These are phyloP conservation scores for Solanum habrochaites DNA, from an alignment of 257 asterid genomes.

Conservation along the genomic window DNA sequence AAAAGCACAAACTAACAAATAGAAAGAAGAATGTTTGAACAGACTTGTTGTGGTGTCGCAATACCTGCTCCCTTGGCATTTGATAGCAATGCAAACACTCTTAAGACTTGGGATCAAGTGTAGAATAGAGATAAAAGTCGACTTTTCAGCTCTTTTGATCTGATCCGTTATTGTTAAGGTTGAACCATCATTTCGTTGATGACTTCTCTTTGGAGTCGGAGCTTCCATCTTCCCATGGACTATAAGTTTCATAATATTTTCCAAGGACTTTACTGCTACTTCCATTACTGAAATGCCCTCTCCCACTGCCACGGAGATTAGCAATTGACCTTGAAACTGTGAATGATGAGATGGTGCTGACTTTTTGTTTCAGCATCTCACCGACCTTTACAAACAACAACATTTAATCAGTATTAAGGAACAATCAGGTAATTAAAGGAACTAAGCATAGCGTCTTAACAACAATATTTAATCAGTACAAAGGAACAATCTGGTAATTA, in stretches of 20 bases:
- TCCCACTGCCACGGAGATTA: constrained; percentile 45
- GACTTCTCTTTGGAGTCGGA: constrained; percentile 86
- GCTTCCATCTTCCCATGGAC: constrained; percentile 83
- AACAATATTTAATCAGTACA: not conserved
- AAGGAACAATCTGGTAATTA: not conserved
- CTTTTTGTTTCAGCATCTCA: constrained; percentile 89
- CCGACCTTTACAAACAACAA: constrained; percentile 43
- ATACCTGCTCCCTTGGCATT: not conserved
- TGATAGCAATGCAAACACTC: not conserved
- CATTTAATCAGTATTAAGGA: no score
- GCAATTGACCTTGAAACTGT: constrained; percentile 53
- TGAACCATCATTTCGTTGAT: constrained; percentile 82
- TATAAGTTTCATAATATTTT: constrained; percentile 52
- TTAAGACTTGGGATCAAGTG: not conserved
- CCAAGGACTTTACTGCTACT: constrained; percentile 59
- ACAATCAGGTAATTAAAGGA: no score
- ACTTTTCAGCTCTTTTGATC: constrained; percentile 30
- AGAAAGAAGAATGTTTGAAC: not conserved
- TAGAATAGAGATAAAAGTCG: not conserved
- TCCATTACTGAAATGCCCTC: constrained; percentile 73
- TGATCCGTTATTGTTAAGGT: constrained; percentile 73
- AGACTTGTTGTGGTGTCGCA: not conserved
- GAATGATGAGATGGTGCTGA: constrained; percentile 71
- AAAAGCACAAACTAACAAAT: not conserved
- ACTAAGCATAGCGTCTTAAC: no score